Evolutionary conservation across 2,329 filamentous ascomycete species (phyloP).

Genomic region (Nemania bipapillata): DNA sequence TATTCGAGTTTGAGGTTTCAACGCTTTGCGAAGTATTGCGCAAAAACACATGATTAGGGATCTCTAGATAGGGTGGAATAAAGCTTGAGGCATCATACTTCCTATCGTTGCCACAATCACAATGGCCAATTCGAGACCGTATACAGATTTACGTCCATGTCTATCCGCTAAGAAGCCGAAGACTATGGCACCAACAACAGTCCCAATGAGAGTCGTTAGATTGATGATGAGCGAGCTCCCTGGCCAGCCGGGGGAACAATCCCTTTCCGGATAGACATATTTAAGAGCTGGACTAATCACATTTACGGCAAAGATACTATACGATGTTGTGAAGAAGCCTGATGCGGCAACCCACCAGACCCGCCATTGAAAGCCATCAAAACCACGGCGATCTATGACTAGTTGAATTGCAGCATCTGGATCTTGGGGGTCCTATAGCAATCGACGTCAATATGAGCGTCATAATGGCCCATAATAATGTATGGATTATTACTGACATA

Average conservation of each 20-base stretch:
- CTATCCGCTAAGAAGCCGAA: conserved; percentile 66
- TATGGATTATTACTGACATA: conserved; percentile 38
- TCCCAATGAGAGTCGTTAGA: conserved; percentile 64
- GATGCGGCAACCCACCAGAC: conserved; percentile 45
- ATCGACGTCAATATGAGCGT: background rate
- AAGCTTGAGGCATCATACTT: conserved; percentile 15
- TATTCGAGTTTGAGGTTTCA: background rate
- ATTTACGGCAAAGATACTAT: conserved; percentile 51
- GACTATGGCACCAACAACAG: conserved; percentile 62
- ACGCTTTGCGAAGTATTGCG: background rate
- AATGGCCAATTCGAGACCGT: conserved; percentile 66
- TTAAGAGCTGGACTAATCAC: conserved; percentile 40
- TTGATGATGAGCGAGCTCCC: conserved; percentile 50
- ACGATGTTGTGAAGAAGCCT: conserved; percentile 53
- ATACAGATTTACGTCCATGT: conserved; percentile 65
- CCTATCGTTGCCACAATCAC: conserved; percentile 68
- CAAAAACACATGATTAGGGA: background rate
- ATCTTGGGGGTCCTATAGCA: conserved; percentile 39
- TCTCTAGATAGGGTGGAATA: background rate
- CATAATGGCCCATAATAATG: background rate
- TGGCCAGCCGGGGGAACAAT: conserved; percentile 11
- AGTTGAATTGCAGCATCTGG: conserved; percentile 42
- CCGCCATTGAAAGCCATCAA: conserved; percentile 44
- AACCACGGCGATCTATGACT: conserved; percentile 41
- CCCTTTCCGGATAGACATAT: conserved; percentile 41